Percentiles rank a stretch among this genome's conserved stretches.
These are phyloP conservation scores for Cephalotrichum gorgonifer DNA, from an alignment of 2,329 filamentous ascomycete genomes.

Conservation along the genomic window DNA sequence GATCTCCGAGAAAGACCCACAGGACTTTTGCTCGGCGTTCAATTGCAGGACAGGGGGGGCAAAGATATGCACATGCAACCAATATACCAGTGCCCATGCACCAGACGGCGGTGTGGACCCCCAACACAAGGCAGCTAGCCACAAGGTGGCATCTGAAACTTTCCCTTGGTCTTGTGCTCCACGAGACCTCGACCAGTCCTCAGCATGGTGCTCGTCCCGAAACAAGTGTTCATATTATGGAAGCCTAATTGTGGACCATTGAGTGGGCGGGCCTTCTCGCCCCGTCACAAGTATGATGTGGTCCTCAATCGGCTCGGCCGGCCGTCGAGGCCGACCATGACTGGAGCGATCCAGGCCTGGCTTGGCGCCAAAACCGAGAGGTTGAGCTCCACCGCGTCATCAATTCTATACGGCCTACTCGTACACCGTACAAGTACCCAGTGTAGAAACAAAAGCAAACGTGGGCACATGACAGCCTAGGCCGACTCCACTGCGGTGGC, in stretches of 20 bases:
- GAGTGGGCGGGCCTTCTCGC: not conserved
- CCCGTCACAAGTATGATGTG: not conserved
- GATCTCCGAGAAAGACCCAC: no score
- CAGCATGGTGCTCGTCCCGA: not conserved
- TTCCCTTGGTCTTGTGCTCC: no score
- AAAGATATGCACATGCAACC: not conserved
- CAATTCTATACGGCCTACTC: no score
- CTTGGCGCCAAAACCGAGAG: not conserved
- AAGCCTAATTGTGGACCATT: not conserved
- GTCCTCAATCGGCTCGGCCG: not conserved
- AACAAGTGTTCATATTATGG: not conserved
- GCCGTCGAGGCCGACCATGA: not conserved
- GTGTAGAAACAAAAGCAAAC: no score
- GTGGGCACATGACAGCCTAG: not conserved
- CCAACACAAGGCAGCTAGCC: not conserved
- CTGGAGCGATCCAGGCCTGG: not conserved
- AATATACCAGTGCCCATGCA: no score
- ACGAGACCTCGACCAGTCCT: not conserved
- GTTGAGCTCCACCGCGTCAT: not conserved
- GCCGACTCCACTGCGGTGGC: not conserved
- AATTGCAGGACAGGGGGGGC: not conserved
- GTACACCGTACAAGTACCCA: not conserved
- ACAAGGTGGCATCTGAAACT: not conserved
- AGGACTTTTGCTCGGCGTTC: not conserved
- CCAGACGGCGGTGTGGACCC: not conserved